Conservation (phyloP, 495 filamentous ascomycete species). For the Talaromyces stipitatus region DNA sequence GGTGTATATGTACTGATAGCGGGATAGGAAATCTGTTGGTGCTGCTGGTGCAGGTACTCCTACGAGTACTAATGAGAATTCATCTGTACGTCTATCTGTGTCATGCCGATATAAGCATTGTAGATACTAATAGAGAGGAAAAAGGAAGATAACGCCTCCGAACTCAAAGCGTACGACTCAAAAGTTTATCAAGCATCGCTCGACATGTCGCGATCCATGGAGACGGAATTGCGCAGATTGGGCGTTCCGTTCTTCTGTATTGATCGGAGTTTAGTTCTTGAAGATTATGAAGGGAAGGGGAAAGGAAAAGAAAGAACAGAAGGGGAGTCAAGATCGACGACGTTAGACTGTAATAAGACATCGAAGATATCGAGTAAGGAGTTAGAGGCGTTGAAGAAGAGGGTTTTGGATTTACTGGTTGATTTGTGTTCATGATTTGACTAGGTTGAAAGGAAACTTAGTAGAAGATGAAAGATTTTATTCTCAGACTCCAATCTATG, state of each 20-base stretch:
- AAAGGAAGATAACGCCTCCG: conserved; percentile 40
- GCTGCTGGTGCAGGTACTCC: conserved; percentile 7
- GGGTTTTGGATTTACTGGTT: conserved; percentile 55
- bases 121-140: background rate
- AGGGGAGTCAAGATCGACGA: too few species aligned
- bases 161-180: conserved; percentile 49
- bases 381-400: conserved; percentile 43
- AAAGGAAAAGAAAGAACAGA: too few species aligned
- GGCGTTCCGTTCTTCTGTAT: conserved; percentile 62
- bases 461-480: background rate
- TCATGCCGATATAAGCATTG: conserved; percentile 3
- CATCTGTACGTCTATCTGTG: background rate
- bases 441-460: background rate
- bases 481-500: background rate
- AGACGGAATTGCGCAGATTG: conserved; percentile 44
- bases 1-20: conserved; percentile 8
- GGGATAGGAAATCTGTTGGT: conserved; percentile 30
- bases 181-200: conserved; percentile 53
- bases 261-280: conserved; percentile 7
- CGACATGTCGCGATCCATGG: conserved; percentile 52
- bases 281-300: background rate
- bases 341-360: background rate
- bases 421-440: conserved; percentile 39
- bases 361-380: conserved; percentile 36
- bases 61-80: conserved; percentile 12